Conservation (phyloP, 2,329 filamentous ascomycete species). For the Colletotrichum spaethianum region DNA sequence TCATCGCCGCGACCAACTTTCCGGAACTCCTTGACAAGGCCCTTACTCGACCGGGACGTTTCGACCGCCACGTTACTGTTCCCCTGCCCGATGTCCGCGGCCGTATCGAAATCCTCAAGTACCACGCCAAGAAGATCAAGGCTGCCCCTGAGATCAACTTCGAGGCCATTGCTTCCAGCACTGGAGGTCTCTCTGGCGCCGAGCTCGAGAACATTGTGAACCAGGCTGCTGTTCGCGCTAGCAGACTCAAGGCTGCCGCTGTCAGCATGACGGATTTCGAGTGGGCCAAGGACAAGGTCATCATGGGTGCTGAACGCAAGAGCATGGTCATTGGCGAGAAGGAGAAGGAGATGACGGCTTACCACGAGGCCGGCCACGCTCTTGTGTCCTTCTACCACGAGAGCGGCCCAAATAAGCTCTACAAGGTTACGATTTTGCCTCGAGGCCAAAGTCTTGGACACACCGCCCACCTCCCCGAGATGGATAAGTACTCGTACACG, state of each 20-base stretch:
- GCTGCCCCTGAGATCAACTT: constrained; percentile 85
- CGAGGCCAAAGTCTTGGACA: constrained; percentile 89
- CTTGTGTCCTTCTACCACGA: constrained; percentile 87
- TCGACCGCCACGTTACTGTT: constrained; percentile 93
- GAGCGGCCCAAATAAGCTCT: constrained; percentile 81
- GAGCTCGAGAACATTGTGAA: constrained; percentile 98
- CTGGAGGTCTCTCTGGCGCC: constrained; percentile 92
- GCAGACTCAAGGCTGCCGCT: constrained; percentile 82
- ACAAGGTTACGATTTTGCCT: constrained; percentile 98
- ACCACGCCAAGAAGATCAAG: constrained; percentile 94
- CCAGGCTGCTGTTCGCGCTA: constrained; percentile 95
- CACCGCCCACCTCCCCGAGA: constrained; percentile 89
- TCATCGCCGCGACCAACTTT: constrained; percentile 96
- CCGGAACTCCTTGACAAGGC: constrained; percentile 96
- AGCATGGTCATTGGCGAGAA: constrained; percentile 92
- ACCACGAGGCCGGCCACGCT: constrained; percentile 96
- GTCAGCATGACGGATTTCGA: constrained; percentile 88
- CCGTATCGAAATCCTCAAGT: constrained; percentile 91
- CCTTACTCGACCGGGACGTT: constrained; percentile 95
- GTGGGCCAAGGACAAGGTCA: constrained; percentile 98
- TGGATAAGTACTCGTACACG: constrained; percentile 93
- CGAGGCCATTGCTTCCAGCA: constrained; percentile 86
- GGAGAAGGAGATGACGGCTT: constrained; percentile 96
- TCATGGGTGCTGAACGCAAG: constrained; percentile 94
- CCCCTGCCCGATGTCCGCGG: constrained; percentile 93